phyloP scores from a whole-genome alignment of 257 asterid species.

The Solanum piurae region DNA sequence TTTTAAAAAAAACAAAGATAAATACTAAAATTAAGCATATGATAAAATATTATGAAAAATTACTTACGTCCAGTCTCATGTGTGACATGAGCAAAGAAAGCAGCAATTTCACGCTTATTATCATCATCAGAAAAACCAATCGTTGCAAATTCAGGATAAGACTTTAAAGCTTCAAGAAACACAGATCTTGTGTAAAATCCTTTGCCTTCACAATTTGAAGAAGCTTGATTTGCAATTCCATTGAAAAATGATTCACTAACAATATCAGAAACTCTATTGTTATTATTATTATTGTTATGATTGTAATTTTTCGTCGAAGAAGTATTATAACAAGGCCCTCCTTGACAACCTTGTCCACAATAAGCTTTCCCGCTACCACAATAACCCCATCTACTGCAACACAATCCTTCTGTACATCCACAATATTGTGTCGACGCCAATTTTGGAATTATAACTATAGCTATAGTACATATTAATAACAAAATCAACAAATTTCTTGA shows the following conservation, averaged over 20 bases:
- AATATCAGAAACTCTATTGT: conserved; percentile 3
- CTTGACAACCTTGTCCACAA: conserved; percentile 35
- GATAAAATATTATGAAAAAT: neutral
- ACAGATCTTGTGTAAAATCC: conserved; percentile 35
- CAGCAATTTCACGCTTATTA: conserved; percentile 43
- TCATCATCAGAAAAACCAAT: conserved; percentile 22
- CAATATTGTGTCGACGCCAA: conserved; percentile 23
- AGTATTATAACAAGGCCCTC: conserved; percentile 18
- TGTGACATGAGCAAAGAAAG: conserved; percentile 44
- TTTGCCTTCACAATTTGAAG: conserved; percentile 23
- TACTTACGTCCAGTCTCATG: conserved; percentile 50
- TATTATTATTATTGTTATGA: neutral
- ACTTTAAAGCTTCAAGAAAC: conserved; percentile 28
- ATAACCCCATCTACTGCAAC: conserved; percentile 38
- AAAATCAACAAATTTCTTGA: neutral
- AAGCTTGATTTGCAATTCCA: conserved; percentile 23
- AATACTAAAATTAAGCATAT: neutral
- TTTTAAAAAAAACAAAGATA: no score
- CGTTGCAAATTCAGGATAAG: conserved; percentile 24
- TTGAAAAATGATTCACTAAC: conserved; percentile 34
- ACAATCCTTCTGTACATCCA: conserved; percentile 22
- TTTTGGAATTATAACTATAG: neutral
- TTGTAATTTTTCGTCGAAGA: conserved; percentile 3
- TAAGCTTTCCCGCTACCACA: conserved; percentile 27
- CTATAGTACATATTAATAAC: neutral